These are phyloP conservation scores for Russula compacta DNA, from an alignment of 768 basidiomycete species.

Conservation along the genomic window DNA sequence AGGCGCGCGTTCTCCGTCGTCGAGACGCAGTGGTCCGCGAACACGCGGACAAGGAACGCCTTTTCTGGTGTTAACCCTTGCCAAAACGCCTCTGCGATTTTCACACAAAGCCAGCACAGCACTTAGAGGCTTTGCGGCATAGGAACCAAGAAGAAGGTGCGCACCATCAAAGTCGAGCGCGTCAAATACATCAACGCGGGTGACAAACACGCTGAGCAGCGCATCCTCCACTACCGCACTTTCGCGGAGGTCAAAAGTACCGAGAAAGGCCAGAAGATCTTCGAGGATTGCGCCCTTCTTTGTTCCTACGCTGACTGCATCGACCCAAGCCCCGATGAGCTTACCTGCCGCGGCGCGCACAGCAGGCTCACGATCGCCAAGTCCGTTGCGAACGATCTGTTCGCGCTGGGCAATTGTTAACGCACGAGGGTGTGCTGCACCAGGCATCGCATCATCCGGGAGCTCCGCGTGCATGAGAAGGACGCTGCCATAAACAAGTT, in stretches of 20 bases:
- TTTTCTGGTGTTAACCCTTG: conserved; percentile 56
- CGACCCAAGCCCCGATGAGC: conserved; percentile 71
- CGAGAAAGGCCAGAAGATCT: conserved; percentile 40
- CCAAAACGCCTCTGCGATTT: conserved; percentile 61
- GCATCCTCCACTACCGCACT: conserved; percentile 65
- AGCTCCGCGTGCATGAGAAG: conserved; percentile 35
- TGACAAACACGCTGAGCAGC: conserved; percentile 60
- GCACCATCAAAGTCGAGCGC: conserved; percentile 60
- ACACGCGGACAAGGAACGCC: conserved; percentile 76
- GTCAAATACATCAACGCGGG: conserved; percentile 55
- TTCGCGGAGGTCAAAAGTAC: conserved; percentile 50
- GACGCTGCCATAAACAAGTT: conserved; percentile 56
- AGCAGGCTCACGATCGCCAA: conserved; percentile 72
- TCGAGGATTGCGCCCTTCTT: conserved; percentile 32
- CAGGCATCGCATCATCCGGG: conserved; percentile 23
- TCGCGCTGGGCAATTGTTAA: conserved; percentile 70
- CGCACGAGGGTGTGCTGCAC: conserved; percentile 52
- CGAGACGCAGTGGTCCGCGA: conserved; percentile 64
- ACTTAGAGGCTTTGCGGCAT: neutral
- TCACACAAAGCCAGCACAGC: neutral
- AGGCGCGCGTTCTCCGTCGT: conserved; percentile 53
- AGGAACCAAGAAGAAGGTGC: conserved; percentile 18
- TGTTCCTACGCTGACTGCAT: conserved; percentile 35
- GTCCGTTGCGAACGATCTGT: conserved; percentile 67
- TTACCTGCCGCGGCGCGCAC: conserved; percentile 67